Evolutionary conservation across 495 filamentous ascomycete genomes (phyloP).

Genomic region (Parathielavia hyrcaniae): DNA sequence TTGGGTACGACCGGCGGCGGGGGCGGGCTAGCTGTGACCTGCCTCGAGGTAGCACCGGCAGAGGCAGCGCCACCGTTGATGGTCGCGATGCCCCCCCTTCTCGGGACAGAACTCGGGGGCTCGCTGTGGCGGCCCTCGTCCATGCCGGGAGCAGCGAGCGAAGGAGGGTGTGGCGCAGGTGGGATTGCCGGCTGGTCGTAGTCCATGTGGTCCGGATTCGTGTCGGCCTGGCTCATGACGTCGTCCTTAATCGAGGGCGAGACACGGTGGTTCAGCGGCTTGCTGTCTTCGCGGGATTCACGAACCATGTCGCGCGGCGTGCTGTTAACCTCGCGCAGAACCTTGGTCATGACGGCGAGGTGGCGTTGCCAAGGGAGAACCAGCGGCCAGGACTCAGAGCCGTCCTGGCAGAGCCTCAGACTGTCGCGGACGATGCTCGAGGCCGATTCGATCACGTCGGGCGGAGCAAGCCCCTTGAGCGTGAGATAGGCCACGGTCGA

Average conservation of each 20-base stretch:
- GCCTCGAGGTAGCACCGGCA: constrained; percentile 31
- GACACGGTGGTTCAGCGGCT: constrained; percentile 15
- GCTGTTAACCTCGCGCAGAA: constrained; percentile 38
- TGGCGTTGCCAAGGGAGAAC: constrained; percentile 48
- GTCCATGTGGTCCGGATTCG: constrained; percentile 42
- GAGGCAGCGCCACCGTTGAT: constrained; percentile 45
- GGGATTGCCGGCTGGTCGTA: constrained; percentile 35
- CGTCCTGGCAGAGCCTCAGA: constrained; percentile 44
- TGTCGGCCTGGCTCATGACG: constrained; percentile 38
- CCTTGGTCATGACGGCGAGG: constrained; percentile 46
- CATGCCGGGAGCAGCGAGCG: constrained; percentile 11
- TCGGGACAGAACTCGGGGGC: constrained; percentile 35
- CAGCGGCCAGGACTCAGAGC: constrained; percentile 44
- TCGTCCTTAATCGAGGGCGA: constrained; percentile 45
- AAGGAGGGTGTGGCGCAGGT: constrained; percentile 23
- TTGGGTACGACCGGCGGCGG: constrained; percentile 30
- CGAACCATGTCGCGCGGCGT: constrained; percentile 17
- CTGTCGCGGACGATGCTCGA: constrained; percentile 44
- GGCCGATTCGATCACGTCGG: constrained; percentile 43
- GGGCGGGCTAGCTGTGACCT: constrained; percentile 40
- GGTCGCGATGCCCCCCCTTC: constrained; percentile 44
- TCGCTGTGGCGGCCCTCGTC: constrained; percentile 39
- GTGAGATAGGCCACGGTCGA: constrained; percentile 47
- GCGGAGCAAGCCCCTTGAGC: constrained; percentile 43
- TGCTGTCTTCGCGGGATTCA: constrained; percentile 28